Percentiles rank a stretch among this genome's conserved stretches.
Conservation (phyloP, 768 basidiomycete species). For the Kwoniella mangroviensis region DNA sequence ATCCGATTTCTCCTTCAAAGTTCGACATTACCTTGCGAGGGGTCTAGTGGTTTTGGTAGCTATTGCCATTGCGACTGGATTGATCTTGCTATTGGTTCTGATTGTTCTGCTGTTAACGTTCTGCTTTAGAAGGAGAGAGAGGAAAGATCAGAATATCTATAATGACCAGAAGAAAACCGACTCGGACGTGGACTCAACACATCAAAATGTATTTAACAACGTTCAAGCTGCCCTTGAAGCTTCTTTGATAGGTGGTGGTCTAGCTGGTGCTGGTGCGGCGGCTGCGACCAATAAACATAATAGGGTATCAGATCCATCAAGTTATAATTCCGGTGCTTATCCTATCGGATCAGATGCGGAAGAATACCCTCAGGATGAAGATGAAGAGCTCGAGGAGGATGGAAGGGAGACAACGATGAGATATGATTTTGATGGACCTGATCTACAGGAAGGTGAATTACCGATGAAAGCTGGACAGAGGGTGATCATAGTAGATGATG, state of each 20-base stretch:
- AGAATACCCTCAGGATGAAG: constrained; percentile 24
- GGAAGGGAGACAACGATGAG: constrained; percentile 55
- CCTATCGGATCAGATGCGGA: constrained; percentile 14
- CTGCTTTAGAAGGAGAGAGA: constrained; percentile 42
- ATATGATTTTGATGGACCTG: constrained; percentile 53
- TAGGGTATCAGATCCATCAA: constrained; percentile 24
- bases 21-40: constrained; percentile 78
- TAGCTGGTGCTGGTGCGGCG: constrained; percentile 28
- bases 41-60: constrained; percentile 96
- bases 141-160: constrained; percentile 28
- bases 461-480: constrained; percentile 52
- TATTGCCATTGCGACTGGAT: constrained; percentile 92
- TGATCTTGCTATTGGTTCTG: constrained; percentile 60
- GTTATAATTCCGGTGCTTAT: constrained; percentile 15
- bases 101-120: constrained; percentile 51
- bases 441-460: constrained; percentile 56
- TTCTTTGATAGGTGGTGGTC: constrained; percentile 32
- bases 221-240: constrained; percentile 43
- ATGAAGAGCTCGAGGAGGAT: constrained; percentile 44
- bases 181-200: constrained; percentile 41
- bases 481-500: constrained; percentile 59
- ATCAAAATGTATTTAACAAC: constrained; percentile 49
- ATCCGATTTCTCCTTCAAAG: constrained; percentile 61
- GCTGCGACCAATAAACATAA: constrained; percentile 17
- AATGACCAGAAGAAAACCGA: constrained; percentile 30